Evolutionary conservation across 345 rosid species (phyloP).

Genomic region (Eucalyptus pumila): DNA sequence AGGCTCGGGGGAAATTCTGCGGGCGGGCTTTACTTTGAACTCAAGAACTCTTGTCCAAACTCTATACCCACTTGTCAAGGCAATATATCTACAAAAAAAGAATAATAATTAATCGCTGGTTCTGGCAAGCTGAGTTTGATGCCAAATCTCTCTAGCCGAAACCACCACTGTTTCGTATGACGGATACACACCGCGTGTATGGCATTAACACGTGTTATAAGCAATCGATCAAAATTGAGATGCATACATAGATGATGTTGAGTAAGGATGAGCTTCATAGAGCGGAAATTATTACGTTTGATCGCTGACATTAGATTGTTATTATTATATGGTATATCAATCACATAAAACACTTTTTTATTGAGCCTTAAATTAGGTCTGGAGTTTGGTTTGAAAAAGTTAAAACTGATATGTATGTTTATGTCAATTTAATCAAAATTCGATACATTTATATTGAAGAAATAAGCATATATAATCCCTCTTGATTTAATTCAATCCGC

Average conservation of each 20-base stretch:
- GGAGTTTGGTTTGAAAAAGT: background rate
- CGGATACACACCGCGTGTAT: background rate
- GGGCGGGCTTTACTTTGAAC: background rate
- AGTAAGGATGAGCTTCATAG: background rate
- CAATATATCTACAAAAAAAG: background rate
- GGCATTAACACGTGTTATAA: background rate
- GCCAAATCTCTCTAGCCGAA: background rate
- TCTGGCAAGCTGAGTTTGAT: background rate
- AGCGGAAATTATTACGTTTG: background rate
- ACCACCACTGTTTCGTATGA: background rate
- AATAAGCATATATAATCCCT: background rate
- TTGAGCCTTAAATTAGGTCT: background rate
- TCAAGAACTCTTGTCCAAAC: background rate
- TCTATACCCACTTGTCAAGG: background rate
- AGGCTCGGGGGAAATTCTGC: no score
- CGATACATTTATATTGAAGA: background rate
- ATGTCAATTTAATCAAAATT: background rate
- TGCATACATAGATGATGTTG: background rate
- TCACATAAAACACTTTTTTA: background rate
- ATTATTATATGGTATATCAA: no score
- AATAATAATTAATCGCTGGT: background rate
- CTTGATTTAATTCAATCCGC: no score
- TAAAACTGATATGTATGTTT: background rate
- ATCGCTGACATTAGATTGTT: rapidly evolving
- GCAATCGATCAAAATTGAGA: background rate